Evolutionary conservation across 108 stramenopile genomes (phyloP).

Genomic region (Cyclotella atomus): DNA sequence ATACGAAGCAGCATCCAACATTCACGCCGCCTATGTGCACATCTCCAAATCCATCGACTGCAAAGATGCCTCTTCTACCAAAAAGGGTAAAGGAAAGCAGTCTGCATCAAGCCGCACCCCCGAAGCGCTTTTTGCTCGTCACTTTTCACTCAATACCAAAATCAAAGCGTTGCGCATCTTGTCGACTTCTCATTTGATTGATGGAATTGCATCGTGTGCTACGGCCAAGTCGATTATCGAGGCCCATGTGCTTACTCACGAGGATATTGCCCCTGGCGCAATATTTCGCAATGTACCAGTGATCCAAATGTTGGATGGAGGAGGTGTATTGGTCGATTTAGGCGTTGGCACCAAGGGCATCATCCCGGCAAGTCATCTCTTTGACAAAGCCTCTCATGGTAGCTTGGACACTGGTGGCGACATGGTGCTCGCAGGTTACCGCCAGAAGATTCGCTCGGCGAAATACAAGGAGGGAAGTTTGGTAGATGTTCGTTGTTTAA

Average conservation of each 20-base stretch:
- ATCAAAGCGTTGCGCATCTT: slow-evolving; percentile 75
- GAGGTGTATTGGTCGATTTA: slow-evolving; percentile 70
- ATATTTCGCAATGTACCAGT: slow-evolving; percentile 80
- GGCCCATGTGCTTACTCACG: slow-evolving; percentile 81
- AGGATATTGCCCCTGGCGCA: slow-evolving; percentile 68
- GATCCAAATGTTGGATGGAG: slow-evolving; percentile 58
- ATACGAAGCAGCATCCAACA: slow-evolving; percentile 57
- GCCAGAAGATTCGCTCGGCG: slow-evolving; percentile 63
- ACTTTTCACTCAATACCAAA: slow-evolving; percentile 70
- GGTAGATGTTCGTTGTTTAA: slow-evolving; percentile 80
- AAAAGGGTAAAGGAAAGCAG: slow-evolving; percentile 33
- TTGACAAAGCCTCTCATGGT: slow-evolving; percentile 55
- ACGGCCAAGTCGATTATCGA: slow-evolving; percentile 75
- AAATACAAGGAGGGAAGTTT: slow-evolving; percentile 78
- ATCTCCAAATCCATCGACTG: slow-evolving; percentile 82
- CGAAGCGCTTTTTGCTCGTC: slow-evolving; percentile 71
- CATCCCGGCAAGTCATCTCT: slow-evolving; percentile 73
- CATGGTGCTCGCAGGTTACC: slow-evolving; percentile 55
- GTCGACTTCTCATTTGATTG: slow-evolving; percentile 65
- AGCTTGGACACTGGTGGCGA: slow-evolving; percentile 41
- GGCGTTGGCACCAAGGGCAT: slow-evolving; percentile 74
- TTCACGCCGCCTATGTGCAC: slow-evolving; percentile 80
- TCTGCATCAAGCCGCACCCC: slow-evolving; percentile 36
- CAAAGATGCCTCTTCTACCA: slow-evolving; percentile 19
- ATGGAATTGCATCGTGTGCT: slow-evolving; percentile 81